Evolutionary conservation across 306 rosid genomes (phyloP), one percentile per base, ranked within the genome.

Genomic region (Quercus cerris): DNA sequence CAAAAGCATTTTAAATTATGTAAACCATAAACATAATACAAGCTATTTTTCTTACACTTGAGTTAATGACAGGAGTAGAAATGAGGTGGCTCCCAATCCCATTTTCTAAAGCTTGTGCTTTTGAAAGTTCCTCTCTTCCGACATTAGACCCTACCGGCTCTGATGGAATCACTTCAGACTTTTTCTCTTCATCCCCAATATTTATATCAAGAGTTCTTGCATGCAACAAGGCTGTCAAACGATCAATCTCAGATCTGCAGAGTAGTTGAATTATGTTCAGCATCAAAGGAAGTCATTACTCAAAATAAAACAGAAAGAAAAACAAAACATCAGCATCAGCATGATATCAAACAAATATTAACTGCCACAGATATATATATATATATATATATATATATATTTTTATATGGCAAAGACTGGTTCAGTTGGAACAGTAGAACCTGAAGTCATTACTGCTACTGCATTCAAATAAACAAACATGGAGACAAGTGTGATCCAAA

Each of bases 191-290:
- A 73, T 76, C 88, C 75, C 75, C 88, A 75, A 77, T 76, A 61
- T 89, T 82, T 77, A 79, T 72, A 67, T 88, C 90, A 75, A 75
- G 84, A 71, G 97, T 88, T 86, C 85, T 91, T 71, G 98, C 90
- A 77, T 61, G 94, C 89, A 95, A 77, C 54, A 95, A 92, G 59
- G 89, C 91, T 57, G 97, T 93, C 90, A 95, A 86, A 73, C 84
- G 92, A 82, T 93, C 96, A 76, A 93, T 90, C 89, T 95, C 99
- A 74, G 87, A 87, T 88, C 99, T 95, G 96, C 79, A 52, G 28
- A 69, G 78, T 44, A 71, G 61, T 78, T 49, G 59, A 5, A 27
- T 27, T 62, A 63, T 18, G 67, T 5, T 38, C 56, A 71, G 57
- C 62, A 70, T 44, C 61, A 20, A 9, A 44, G 30, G 58, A 46